phyloP scores from a whole-genome alignment of 257 asterid species.

The Solanum chilense region DNA sequence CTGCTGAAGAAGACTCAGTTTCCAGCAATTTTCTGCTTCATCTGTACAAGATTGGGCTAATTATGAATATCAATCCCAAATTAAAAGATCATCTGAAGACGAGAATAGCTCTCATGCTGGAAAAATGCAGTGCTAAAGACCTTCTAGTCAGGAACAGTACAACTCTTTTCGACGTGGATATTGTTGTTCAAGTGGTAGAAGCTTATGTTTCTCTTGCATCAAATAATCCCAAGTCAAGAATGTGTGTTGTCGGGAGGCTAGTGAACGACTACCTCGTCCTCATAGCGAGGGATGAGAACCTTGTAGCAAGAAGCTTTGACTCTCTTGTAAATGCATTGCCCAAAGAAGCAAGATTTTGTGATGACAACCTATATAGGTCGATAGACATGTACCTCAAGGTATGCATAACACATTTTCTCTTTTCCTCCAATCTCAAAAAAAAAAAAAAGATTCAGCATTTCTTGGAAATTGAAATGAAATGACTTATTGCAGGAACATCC shows the following conservation, averaged over 20 bases:
- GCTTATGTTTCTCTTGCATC: constrained; percentile 4
- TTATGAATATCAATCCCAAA: constrained; percentile 8
- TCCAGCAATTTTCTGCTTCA: constrained; percentile 25
- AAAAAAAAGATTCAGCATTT: background rate
- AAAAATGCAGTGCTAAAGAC: constrained; percentile 7
- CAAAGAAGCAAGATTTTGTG: constrained; percentile 2
- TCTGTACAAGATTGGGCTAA: constrained; percentile 8
- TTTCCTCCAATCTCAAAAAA: background rate
- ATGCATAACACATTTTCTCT: background rate
- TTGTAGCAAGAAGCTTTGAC: constrained; percentile 11
- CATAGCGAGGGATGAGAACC: constrained; percentile 4
- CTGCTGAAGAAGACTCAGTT: constrained; percentile 11
- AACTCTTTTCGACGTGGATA: constrained; percentile 6
- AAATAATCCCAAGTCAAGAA: background rate
- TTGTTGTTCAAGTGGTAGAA: constrained; percentile 11
- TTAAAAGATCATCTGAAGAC: constrained; percentile 4
- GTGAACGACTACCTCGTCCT: constrained; percentile 14
- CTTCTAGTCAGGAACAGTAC: constrained; percentile 16
- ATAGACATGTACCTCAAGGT: constrained; percentile 23
- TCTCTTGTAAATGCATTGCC: constrained; percentile 15
- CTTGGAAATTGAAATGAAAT: background rate
- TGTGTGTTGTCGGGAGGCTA: constrained; percentile 9
- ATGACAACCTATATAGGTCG: constrained; percentile 23
- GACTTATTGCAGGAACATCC: constrained; percentile 18
- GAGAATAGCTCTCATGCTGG: constrained; percentile 12